A percentile compares a stretch with the other conserved stretches of the same genome.
Conservation (phyloP, 2,329 filamentous ascomycete species). For the Epichloe festucae region DNA sequence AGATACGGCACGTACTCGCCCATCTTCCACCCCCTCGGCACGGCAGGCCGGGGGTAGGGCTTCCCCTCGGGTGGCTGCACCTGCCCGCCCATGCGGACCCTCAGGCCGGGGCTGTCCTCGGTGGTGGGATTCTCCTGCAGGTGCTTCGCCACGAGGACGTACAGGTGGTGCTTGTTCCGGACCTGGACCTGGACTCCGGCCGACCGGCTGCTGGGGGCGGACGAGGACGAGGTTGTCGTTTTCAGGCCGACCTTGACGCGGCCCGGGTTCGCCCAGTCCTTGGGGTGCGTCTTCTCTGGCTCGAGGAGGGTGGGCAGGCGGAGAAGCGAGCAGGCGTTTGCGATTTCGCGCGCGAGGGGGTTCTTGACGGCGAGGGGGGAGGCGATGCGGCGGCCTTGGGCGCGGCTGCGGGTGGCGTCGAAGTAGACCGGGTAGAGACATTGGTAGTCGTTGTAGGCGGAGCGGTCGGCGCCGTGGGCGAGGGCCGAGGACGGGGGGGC, state of each 20-base stretch:
- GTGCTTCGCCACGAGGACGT: constrained; percentile 64
- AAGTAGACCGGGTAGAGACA: constrained; percentile 96
- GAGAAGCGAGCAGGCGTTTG: constrained; percentile 66
- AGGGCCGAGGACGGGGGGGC: constrained; percentile 15
- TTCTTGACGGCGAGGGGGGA: constrained; percentile 58
- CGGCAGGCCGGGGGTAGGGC: constrained; percentile 58
- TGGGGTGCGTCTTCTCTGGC: constrained; percentile 82
- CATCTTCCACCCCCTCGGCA: constrained; percentile 87
- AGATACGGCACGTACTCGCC: constrained; percentile 72
- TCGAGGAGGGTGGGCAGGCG: constrained; percentile 69
- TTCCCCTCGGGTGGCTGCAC: constrained; percentile 48
- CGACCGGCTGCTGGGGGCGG: too few relatives aligned
- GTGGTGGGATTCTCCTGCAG: constrained; percentile 68
- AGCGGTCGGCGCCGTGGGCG: constrained; percentile 31
- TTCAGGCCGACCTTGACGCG: constrained; percentile 72
- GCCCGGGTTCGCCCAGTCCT: constrained; percentile 96
- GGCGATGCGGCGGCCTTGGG: constrained; percentile 70
- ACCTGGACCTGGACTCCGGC: constrained; percentile 20
- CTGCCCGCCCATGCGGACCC: constrained; percentile 60
- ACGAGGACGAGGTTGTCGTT: constrained; percentile 14
- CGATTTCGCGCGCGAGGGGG: constrained; percentile 74
- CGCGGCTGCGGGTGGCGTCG: constrained; percentile 59
- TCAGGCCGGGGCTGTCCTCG: constrained; percentile 51
- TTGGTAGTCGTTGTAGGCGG: constrained; percentile 62
- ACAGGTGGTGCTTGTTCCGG: constrained; percentile 76